Percentiles rank a stretch among this genome's conserved stretches.
phyloP scores from a whole-genome alignment of 441 rosid species.

The Populus hybrid region DNA sequence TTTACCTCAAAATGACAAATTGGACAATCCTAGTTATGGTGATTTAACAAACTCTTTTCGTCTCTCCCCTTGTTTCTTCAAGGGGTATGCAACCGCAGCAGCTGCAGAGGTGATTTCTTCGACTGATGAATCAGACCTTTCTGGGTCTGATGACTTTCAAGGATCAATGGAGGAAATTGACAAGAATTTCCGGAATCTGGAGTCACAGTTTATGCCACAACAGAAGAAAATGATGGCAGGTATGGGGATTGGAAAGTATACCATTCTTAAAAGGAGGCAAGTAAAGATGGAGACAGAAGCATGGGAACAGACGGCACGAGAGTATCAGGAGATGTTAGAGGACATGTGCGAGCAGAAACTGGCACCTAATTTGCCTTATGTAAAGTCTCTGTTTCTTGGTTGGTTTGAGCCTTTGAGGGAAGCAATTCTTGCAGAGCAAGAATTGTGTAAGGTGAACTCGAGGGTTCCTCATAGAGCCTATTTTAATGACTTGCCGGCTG shows the following conservation, averaged over 20 bases:
- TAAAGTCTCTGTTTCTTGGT: constrained; percentile 80
- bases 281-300: constrained; percentile 87
- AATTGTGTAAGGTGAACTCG: constrained; percentile 33
- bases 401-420: constrained; percentile 93
- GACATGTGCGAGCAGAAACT: constrained; percentile 97
- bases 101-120: constrained; percentile 56
- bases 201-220: constrained; percentile 17
- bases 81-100: constrained; percentile 46
- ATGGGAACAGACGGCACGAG: constrained; percentile 84
- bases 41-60: constrained; percentile 19
- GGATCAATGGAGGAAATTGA: constrained; percentile 46
- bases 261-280: constrained; percentile 56
- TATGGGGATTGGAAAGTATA: constrained; percentile 54
- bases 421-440: constrained; percentile 72
- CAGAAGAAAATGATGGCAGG: constrained; percentile 53
- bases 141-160: constrained; percentile 67
- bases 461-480: constrained; percentile 47
- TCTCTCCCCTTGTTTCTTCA: constrained; percentile 18
- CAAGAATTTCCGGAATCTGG: constrained; percentile 33
- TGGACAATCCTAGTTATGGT: constrained; percentile 22
- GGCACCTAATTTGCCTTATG: constrained; percentile 88
- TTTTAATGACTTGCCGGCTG: constrained; percentile 61
- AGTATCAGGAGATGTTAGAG: constrained; percentile 69
- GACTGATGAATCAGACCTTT: constrained; percentile 66
- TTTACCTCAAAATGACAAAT: constrained; percentile 25